A percentile compares a stretch with the other conserved stretches of the same genome.
phyloP scores from a whole-genome alignment of 176 grass and related monocot genomes.

The Musa itinerans region DNA sequence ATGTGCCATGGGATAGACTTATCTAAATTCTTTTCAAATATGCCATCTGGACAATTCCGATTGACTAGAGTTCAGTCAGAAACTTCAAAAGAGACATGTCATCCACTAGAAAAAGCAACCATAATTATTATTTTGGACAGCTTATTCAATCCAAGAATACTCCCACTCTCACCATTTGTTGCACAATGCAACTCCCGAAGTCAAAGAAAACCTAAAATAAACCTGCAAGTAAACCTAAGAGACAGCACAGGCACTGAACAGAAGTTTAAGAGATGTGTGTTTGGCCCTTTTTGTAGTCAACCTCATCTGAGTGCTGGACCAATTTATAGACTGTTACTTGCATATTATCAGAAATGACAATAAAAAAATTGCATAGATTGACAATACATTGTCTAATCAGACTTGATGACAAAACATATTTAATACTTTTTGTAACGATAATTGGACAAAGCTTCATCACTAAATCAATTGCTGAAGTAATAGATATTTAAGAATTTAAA shows the following conservation, averaged over 20 bases:
- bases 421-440: background rate
- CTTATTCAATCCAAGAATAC: background rate
- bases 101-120: background rate
- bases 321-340: background rate
- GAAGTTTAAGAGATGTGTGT: background rate
- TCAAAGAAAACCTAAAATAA: background rate
- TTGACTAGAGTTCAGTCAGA: background rate
- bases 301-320: background rate
- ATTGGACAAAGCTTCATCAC: background rate
- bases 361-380: background rate
- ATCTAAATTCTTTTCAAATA: background rate
- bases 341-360: background rate
- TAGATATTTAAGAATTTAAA: background rate
- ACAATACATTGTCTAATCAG: background rate
- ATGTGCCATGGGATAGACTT: background rate
- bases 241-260: background rate
- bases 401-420: background rate
- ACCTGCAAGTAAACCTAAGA: background rate
- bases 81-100: background rate
- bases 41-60: background rate
- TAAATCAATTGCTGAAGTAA: background rate
- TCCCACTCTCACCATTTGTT: background rate
- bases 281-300: background rate
- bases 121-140: background rate
- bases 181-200: background rate